These are phyloP conservation scores for Cyamopsis tetragonoloba DNA, from an alignment of 306 rosid genomes.

Conservation along the genomic window DNA sequence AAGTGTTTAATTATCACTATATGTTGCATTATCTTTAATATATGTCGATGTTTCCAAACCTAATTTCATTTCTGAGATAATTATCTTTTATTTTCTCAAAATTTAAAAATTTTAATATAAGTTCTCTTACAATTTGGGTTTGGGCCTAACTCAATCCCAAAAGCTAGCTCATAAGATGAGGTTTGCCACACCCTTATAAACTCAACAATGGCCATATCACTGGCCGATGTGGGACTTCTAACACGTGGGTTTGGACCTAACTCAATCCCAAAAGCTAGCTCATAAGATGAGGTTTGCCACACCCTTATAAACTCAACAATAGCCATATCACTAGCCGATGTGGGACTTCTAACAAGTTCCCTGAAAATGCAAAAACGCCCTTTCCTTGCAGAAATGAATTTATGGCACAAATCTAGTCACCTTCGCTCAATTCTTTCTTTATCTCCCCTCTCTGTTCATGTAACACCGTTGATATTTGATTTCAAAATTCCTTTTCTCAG, in stretches of 20 bases:
- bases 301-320: too few relatives aligned
- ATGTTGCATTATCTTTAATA: not conserved
- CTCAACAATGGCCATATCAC: too few relatives aligned
- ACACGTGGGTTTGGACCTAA: too few relatives aligned
- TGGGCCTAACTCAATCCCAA: too few relatives aligned
- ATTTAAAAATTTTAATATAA: not conserved
- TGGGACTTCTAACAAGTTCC: too few relatives aligned
- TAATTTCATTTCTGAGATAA: not conserved
- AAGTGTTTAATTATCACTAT: not conserved
- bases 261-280: too few relatives aligned
- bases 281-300: too few relatives aligned
- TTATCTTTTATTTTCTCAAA: not conserved
- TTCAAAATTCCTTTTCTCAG: not conserved
- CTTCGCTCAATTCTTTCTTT: not conserved
- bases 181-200: too few relatives aligned
- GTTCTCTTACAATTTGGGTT: too few relatives aligned
- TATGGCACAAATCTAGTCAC: not conserved
- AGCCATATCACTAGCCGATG: too few relatives aligned
- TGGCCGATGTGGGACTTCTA: too few relatives aligned
- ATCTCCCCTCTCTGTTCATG: not conserved
- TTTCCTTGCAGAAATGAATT: slow-evolving; percentile 1
- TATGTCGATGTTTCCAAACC: not conserved
- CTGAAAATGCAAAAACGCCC: not conserved
- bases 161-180: too few relatives aligned
- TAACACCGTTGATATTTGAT: not conserved